Conservation (phyloP, 805 yeast genomes). For the Brettanomyces sp. region DNA sequence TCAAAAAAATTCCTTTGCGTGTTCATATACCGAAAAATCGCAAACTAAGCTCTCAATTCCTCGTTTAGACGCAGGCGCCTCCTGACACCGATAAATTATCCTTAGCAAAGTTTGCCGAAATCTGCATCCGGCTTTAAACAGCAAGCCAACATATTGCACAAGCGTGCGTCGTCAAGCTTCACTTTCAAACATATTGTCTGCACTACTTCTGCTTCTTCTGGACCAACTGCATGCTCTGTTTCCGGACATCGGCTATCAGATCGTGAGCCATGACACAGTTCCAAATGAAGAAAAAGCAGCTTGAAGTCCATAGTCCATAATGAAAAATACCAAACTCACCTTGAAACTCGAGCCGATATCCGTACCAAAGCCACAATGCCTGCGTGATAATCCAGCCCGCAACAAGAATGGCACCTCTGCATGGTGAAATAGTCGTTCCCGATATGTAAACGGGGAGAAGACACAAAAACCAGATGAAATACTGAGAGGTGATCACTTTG, state of each 20-base stretch:
- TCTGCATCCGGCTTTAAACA: no score
- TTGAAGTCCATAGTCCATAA: conserved; percentile 16
- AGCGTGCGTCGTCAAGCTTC: no score
- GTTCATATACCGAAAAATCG: no score
- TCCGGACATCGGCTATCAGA: conserved; percentile 13
- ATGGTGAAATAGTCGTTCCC: conserved; percentile 28
- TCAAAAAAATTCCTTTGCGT: no score
- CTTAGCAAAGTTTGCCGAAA: no score
- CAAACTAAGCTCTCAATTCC: no score
- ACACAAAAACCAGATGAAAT: conserved; percentile 89
- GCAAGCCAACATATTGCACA: no score
- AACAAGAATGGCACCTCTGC: conserved; percentile 33
- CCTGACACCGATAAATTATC: no score
- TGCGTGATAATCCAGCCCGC: conserved; percentile 63
- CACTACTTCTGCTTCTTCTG: not conserved
- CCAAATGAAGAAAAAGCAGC: conserved; percentile 19
- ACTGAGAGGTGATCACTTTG: conserved; percentile 88
- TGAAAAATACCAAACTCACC: conserved; percentile 37
- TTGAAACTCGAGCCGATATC: conserved; percentile 70
- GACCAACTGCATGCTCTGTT: not conserved
- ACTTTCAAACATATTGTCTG: no score
- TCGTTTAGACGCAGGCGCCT: no score
- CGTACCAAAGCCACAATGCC: conserved; percentile 69
- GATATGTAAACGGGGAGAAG: conserved; percentile 68
- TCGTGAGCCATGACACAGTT: conserved; percentile 12